These are phyloP conservation scores for Saccharomyces hybrid DNA, from an alignment of 1,139 yeast species.

Conservation along the genomic window DNA sequence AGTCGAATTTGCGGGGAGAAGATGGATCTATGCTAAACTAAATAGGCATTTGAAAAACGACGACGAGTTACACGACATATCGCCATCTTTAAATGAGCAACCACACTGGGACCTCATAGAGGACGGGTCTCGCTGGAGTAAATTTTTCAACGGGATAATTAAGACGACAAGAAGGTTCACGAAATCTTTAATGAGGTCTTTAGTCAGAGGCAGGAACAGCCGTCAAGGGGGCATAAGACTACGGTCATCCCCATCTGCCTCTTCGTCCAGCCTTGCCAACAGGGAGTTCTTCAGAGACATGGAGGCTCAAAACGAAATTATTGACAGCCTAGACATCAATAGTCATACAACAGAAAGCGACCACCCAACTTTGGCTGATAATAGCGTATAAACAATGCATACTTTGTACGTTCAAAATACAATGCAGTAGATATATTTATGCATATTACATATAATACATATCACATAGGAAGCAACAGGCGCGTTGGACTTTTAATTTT, in stretches of 20 bases:
- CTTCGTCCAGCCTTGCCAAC: not conserved
- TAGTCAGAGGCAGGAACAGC: not conserved
- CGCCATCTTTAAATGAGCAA: not conserved
- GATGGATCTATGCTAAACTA: constrained; percentile 15
- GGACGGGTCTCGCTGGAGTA: not conserved
- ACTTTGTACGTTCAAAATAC: not conserved
- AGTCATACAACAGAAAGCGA: constrained; percentile 7
- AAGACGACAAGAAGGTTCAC: not conserved
- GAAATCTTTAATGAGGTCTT: not conserved
- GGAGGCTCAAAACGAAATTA: constrained; percentile 28
- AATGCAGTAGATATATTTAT: not conserved
- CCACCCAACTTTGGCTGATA: not conserved
- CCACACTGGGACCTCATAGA: constrained; percentile 1
- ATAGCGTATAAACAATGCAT: not conserved
- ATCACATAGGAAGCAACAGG: not conserved
- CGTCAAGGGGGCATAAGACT: constrained; percentile 4
- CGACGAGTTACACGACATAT: not conserved
- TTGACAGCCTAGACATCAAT: constrained; percentile 26
- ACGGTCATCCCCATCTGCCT: constrained; percentile 4
- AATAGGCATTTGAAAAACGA: not conserved
- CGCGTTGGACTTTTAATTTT: not conserved
- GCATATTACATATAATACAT: not conserved
- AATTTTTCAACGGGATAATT: not conserved
- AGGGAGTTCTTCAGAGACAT: constrained; percentile 22
- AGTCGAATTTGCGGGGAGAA: constrained; percentile 32